phyloP scores from a whole-genome alignment of 2,329 filamentous ascomycete genomes.

The Acephala macrosclerotiorum region DNA sequence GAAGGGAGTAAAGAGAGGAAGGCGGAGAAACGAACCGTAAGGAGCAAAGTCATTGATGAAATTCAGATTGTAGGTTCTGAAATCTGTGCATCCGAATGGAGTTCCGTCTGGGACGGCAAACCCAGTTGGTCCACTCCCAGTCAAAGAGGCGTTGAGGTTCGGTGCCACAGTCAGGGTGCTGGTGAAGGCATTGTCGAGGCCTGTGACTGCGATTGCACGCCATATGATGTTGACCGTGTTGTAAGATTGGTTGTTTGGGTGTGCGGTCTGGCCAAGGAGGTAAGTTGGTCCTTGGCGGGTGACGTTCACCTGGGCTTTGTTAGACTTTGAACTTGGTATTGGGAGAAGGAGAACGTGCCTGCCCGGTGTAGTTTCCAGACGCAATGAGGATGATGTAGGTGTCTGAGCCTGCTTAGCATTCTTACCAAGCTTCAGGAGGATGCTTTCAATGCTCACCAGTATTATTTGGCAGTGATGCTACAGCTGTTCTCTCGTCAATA shows the following conservation, averaged over 20 bases:
- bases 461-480: conserved; percentile 39
- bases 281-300: conserved; percentile 67
- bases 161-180: conserved; percentile 68
- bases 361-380: conserved; percentile 65
- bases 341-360: conserved; percentile 24
- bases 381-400: conserved; percentile 64
- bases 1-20: conserved; percentile 35
- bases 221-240: conserved; percentile 65
- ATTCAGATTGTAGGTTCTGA: conserved; percentile 72
- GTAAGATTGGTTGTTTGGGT: conserved; percentile 33
- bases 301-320: conserved; percentile 65
- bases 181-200: conserved; percentile 66
- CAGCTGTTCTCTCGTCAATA: conserved; percentile 32
- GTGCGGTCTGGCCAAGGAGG: conserved; percentile 59
- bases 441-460: conserved; percentile 29
- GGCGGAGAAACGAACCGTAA: conserved; percentile 45
- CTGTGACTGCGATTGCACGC: conserved; percentile 59
- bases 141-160: conserved; percentile 67
- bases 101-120: conserved; percentile 66
- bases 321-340: background rate
- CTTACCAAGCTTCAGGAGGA: background rate
- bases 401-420: conserved; percentile 20
- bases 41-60: conserved; percentile 66
- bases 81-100: conserved; percentile 68
- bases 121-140: conserved; percentile 67